These are phyloP conservation scores for Sisymbrium irio DNA, from an alignment of 345 rosid species.

Conservation along the genomic window DNA sequence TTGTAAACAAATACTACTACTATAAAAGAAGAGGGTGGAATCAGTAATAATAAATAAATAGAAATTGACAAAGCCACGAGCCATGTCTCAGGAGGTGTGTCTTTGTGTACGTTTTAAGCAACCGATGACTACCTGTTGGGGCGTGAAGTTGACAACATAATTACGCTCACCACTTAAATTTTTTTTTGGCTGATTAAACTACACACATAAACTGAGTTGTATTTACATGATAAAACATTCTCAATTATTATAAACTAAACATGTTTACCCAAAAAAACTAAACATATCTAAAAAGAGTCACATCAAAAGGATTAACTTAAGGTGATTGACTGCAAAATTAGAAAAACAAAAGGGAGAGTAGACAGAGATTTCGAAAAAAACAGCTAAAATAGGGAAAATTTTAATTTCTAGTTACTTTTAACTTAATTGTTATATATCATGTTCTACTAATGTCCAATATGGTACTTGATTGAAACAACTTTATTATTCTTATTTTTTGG, in stretches of 20 bases:
- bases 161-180: not conserved
- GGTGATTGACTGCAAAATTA: too few relatives aligned
- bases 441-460: not conserved
- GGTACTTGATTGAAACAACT: not conserved
- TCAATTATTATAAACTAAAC: not conserved
- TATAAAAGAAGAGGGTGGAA: not conserved
- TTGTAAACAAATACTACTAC: slow-evolving; percentile 6
- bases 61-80: slow-evolving; percentile 37
- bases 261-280: too few relatives aligned
- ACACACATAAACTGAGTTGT: not conserved
- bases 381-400: too few relatives aligned
- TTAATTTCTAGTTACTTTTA: too few relatives aligned
- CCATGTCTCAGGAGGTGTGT: slow-evolving; percentile 31
- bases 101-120: slow-evolving; percentile 34
- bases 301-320: not conserved
- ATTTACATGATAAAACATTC: not conserved
- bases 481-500: not conserved
- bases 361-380: too few relatives aligned
- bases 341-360: too few relatives aligned
- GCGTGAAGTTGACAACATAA: slow-evolving; percentile 35
- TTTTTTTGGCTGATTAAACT: not conserved
- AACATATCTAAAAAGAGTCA: not conserved
- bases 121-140: slow-evolving; percentile 28
- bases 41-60: not conserved
- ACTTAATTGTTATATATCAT: not conserved